phyloP scores from a whole-genome alignment of 1,284 basidiomycete species.

The Melampsora larici-populina region DNA sequence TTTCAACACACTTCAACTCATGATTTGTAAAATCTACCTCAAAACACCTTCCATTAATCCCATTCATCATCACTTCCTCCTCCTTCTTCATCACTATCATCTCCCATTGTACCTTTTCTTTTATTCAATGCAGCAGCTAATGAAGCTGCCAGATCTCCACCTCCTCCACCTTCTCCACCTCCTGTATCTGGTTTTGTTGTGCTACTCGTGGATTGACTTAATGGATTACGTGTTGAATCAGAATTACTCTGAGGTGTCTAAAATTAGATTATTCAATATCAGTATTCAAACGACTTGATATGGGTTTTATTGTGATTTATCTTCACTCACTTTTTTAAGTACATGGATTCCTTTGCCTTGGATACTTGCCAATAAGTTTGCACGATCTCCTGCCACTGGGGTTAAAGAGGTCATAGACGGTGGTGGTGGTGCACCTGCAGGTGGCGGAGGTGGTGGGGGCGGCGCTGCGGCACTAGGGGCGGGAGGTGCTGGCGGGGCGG shows the following conservation, averaged over 20 bases:
- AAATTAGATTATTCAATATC: background rate
- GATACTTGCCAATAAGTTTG: slow-evolving; percentile 65
- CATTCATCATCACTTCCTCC: slow-evolving; percentile 77
- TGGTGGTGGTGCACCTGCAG: slow-evolving; percentile 52
- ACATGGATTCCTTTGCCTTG: slow-evolving; percentile 68
- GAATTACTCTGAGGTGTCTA: background rate
- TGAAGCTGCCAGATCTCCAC: slow-evolving; percentile 64
- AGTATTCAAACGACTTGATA: background rate
- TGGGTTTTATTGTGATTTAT: slow-evolving; percentile 44
- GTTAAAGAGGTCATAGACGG: slow-evolving; percentile 45
- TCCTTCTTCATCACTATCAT: slow-evolving; percentile 76
- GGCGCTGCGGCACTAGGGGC: slow-evolving; percentile 51
- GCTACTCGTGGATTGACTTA: slow-evolving; percentile 7
- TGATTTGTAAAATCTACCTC: no score
- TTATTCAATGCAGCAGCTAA: slow-evolving; percentile 67
- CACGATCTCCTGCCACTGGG: slow-evolving; percentile 42
- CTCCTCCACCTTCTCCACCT: slow-evolving; percentile 52
- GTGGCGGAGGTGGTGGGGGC: slow-evolving; percentile 52
- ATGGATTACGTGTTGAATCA: background rate
- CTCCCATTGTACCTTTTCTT: slow-evolving; percentile 83
- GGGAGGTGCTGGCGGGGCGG: background rate
- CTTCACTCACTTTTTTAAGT: slow-evolving; percentile 65
- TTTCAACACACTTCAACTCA: no score
- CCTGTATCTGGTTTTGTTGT: slow-evolving; percentile 46
- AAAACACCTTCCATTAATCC: slow-evolving; percentile 49